Base-by-base conservation (phyloP, 139 green algal species). In the Dunaliella primolecta region DNA sequence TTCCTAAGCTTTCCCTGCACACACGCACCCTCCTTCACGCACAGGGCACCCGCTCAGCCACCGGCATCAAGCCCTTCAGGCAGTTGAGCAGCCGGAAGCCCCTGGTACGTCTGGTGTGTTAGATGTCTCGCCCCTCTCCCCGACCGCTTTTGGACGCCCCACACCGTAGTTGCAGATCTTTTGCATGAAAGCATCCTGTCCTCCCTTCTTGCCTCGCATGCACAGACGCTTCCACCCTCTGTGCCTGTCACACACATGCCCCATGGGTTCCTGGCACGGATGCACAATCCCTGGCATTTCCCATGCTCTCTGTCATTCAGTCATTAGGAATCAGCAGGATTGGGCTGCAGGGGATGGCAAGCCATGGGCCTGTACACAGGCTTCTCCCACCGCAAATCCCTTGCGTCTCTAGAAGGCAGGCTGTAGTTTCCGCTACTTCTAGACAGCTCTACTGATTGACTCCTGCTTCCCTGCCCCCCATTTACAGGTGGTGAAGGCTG, bases 401-500 rank as follows among this genome's bases (percentile, higher is more conserved):
- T n/a, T 64, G 46, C 15, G 7, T 64, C 46, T 64, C 46, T 64
- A 64, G 46, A 64, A 64, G 46, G 46, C 46, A n/a, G 46, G 46
- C 15, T 64, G 46, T 15, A 25, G 46, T 15, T 64, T 64, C 46
- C 46, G 46, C 15, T 7, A 7, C 7, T 64, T 7, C 7, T 25
- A 64, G 7, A 64, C 46, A 64, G 46, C 46, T 64, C n/a, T n/a
- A n/a, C n/a, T 7, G 46, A 64, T 25, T 15, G 15, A 7, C 46
- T 15, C 46, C 46, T 15, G 7, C 15, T 64, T 77, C 27, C 34
- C 23, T 81, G 57, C 34, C 57, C 2, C n/a, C 25, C 32, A 38
- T 27, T 78, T 80, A 57, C 92, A 96, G 94, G 88, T 94, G 0
- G 87, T 90, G 3, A 86, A 89, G 1, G 96, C 96, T 0, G 23